A percentile compares a stretch with the other conserved stretches of the same genome.
phyloP scores from a whole-genome alignment of 768 basidiomycete species.

The Trametes elegans region DNA sequence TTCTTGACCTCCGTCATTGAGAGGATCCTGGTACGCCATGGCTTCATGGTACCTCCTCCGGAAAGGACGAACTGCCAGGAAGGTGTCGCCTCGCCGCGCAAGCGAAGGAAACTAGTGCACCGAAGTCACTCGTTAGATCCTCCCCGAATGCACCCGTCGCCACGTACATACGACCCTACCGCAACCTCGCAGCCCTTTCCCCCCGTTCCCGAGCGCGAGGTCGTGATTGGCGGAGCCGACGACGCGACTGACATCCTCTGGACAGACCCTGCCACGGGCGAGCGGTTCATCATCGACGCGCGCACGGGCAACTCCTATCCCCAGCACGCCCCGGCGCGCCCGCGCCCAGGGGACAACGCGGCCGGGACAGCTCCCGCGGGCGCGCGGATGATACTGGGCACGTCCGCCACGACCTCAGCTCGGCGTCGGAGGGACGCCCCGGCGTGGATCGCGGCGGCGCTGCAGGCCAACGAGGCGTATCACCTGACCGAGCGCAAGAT shows the following conservation, averaged over 20 bases:
- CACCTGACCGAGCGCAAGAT: constrained; percentile 46
- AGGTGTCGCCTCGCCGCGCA: constrained; percentile 41
- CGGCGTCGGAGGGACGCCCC: too few relatives aligned
- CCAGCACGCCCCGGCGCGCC: constrained; percentile 22
- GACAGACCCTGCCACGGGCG: constrained; percentile 62
- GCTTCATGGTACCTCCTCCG: constrained; percentile 40
- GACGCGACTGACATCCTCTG: constrained; percentile 42
- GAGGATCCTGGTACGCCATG: constrained; percentile 61
- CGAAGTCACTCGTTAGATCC: neutral
- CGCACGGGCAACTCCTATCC: constrained; percentile 67
- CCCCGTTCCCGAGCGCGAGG: neutral
- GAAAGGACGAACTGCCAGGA: constrained; percentile 14
- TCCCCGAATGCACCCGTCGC: neutral
- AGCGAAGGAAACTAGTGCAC: constrained; percentile 44
- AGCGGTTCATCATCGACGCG: constrained; percentile 59
- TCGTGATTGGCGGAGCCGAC: neutral
- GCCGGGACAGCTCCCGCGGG: neutral
- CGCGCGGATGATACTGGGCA: constrained; percentile 2
- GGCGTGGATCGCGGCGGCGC: constrained; percentile 60
- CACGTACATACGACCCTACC: too few relatives aligned
- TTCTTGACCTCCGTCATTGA: constrained; percentile 61
- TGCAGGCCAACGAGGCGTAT: constrained; percentile 64
- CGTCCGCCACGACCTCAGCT: neutral
- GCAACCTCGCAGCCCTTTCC: neutral
- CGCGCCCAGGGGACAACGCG: neutral